Evolutionary conservation across 192 early-diverging fungal species (phyloP).

Genomic region (Entomortierella parvispora): DNA sequence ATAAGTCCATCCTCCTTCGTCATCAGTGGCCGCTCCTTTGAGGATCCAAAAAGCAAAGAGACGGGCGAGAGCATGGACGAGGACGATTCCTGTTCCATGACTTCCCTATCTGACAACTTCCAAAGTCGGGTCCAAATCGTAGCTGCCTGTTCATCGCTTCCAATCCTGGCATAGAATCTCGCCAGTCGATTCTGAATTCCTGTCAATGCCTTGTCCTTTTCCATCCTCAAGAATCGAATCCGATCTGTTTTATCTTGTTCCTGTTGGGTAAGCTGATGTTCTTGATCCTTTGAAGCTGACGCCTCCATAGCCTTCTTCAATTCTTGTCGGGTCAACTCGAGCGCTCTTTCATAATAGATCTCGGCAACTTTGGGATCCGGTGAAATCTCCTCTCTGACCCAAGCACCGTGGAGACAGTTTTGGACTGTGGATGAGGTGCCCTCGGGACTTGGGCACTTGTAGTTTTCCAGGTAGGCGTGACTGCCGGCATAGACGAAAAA

Average conservation of each 20-base stretch:
- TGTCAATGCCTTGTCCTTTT: constrained; percentile 47
- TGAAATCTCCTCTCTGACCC: constrained; percentile 60
- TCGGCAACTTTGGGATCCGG: constrained; percentile 57
- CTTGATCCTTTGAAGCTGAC: no score
- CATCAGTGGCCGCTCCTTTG: constrained; percentile 18
- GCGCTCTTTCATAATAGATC: constrained; percentile 52
- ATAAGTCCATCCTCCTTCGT: constrained; percentile 21
- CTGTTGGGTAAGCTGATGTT: no score
- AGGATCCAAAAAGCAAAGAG: background rate
- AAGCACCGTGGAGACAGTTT: constrained; percentile 63
- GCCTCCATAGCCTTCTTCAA: constrained; percentile 17
- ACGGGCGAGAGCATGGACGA: background rate
- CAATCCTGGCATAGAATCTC: constrained; percentile 51
- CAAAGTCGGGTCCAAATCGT: constrained; percentile 45
- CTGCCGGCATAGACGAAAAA: constrained; percentile 53
- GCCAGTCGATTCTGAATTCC: constrained; percentile 49
- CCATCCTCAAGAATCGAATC: constrained; percentile 31
- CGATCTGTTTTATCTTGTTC: constrained; percentile 10
- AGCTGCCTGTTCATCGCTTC: constrained; percentile 36
- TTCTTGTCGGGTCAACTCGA: constrained; percentile 38
- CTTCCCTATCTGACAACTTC: constrained; percentile 23
- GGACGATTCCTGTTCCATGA: background rate
- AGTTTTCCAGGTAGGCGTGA: constrained; percentile 65
- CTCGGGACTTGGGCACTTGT: constrained; percentile 54
- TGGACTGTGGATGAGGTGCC: constrained; percentile 46